Conservation (phyloP, 129 eudicot genomes). For the Smallanthus sonchifolius region DNA sequence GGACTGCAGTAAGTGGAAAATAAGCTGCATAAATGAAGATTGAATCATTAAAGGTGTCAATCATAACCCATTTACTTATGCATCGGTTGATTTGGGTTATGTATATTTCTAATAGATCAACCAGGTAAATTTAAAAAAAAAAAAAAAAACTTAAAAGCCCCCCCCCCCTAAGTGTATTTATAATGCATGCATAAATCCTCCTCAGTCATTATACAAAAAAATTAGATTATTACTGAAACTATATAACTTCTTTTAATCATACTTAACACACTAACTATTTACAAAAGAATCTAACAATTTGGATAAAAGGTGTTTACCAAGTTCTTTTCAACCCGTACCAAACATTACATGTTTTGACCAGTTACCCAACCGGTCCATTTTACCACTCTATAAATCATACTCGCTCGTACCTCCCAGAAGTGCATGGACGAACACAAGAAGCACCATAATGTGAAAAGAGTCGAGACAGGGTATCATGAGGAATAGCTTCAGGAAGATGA, state of each 20-base stretch:
- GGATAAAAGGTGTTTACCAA: background rate
- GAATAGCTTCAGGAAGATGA: constrained; percentile 83
- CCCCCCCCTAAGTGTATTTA: background rate
- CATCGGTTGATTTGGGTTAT: background rate
- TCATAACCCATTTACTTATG: background rate
- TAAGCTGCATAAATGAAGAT: background rate
- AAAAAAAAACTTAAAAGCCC: background rate
- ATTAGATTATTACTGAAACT: background rate
- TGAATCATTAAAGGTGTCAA: background rate
- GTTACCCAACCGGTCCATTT: background rate
- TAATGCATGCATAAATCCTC: background rate
- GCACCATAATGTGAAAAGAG: constrained; percentile 88
- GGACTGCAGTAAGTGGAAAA: background rate
- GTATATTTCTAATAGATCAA: background rate
- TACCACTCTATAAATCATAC: background rate
- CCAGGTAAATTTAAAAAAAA: background rate
- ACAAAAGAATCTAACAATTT: background rate
- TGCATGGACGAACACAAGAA: constrained; percentile 63
- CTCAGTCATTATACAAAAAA: background rate
- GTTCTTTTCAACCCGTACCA: background rate
- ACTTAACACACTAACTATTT: background rate
- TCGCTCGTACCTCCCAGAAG: constrained; percentile 58
- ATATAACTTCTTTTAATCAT: background rate
- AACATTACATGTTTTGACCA: background rate
- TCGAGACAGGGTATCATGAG: constrained; percentile 58